Evolutionary conservation across 75 land plant genomes (phyloP).

Genomic region (Cryptomeria japonica): DNA sequence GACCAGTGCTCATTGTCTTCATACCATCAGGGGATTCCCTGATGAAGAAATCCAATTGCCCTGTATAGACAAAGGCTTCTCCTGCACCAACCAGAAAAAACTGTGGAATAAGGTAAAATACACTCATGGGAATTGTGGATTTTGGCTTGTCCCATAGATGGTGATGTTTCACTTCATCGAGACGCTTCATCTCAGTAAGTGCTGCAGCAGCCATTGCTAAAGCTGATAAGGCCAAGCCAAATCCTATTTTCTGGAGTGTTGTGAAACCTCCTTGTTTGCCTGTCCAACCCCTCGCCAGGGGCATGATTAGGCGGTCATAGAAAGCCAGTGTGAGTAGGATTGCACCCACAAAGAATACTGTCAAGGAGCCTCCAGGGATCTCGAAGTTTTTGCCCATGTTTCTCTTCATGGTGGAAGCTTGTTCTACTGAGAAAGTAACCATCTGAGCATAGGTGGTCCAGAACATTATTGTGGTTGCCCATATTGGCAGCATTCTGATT

Average conservation of each 20-base stretch:
- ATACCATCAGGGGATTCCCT: slow-evolving; percentile 63
- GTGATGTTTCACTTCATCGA: slow-evolving; percentile 33
- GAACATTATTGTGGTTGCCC: slow-evolving; percentile 76
- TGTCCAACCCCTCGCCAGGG: slow-evolving; percentile 53
- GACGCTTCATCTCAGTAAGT: slow-evolving; percentile 50
- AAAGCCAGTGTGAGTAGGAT: slow-evolving; percentile 51
- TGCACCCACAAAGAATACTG: slow-evolving; percentile 62
- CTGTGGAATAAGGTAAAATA: slow-evolving; percentile 61
- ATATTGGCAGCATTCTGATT: slow-evolving; percentile 58
- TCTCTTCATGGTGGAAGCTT: slow-evolving; percentile 73
- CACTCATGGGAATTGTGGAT: slow-evolving; percentile 42
- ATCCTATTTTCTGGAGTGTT: slow-evolving; percentile 57
- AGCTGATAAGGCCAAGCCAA: slow-evolving; percentile 57
- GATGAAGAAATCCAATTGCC: slow-evolving; percentile 84
- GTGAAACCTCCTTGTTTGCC: slow-evolving; percentile 67
- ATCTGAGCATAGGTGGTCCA: slow-evolving; percentile 77
- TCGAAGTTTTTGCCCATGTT: slow-evolving; percentile 44
- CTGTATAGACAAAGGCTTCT: slow-evolving; percentile 69
- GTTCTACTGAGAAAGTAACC: slow-evolving; percentile 80
- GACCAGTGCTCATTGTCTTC: slow-evolving; percentile 79
- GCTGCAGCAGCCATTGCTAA: slow-evolving; percentile 74
- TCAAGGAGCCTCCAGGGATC: slow-evolving; percentile 77
- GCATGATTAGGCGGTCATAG: slow-evolving; percentile 70
- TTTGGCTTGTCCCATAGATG: slow-evolving; percentile 12
- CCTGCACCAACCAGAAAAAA: slow-evolving; percentile 62